These are phyloP conservation scores for Citrullus colocynthis DNA, from an alignment of 306 rosid genomes.

Conservation along the genomic window DNA sequence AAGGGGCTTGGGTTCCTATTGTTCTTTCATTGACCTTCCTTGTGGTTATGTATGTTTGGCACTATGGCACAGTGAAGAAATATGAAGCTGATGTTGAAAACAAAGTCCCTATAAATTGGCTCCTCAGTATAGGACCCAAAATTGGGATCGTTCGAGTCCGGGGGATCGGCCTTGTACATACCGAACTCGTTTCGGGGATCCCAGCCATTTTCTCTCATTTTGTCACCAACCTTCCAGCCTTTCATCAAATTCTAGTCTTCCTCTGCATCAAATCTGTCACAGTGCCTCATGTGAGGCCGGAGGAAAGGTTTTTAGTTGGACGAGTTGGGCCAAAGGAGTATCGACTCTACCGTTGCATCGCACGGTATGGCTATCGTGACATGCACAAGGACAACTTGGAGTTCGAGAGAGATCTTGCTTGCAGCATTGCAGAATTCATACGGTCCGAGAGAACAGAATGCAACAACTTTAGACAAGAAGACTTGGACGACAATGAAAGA, in stretches of 20 bases:
- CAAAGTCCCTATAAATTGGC: conserved; percentile 94
- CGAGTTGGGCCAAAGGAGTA: conserved; percentile 91
- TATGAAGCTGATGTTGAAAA: conserved; percentile 90
- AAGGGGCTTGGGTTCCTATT: conserved; percentile 97
- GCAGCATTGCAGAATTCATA: conserved; percentile 79
- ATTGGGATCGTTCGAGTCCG: conserved; percentile 83
- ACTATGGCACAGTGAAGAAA: conserved; percentile 82
- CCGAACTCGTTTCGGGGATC: conserved; percentile 89
- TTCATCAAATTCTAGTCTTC: conserved; percentile 87
- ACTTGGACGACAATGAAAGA: conserved; percentile 36
- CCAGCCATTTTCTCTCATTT: conserved; percentile 95
- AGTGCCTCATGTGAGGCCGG: conserved; percentile 80
- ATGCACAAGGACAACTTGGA: conserved; percentile 76
- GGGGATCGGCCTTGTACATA: conserved; percentile 92
- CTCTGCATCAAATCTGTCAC: conserved; percentile 92
- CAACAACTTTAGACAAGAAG: conserved; percentile 16
- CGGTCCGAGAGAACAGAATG: conserved; percentile 46
- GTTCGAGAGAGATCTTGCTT: conserved; percentile 81
- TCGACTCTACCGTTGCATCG: conserved; percentile 78
- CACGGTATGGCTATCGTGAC: conserved; percentile 86
- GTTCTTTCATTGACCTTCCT: conserved; percentile 85
- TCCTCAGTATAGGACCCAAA: conserved; percentile 66
- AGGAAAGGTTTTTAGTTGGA: conserved; percentile 90
- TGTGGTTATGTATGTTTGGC: conserved; percentile 78
- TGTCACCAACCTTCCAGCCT: conserved; percentile 95